Evolutionary conservation across 129 eudicot genomes (phyloP), one percentile per base, ranked within the genome.

Genomic region (Logfia minima): DNA sequence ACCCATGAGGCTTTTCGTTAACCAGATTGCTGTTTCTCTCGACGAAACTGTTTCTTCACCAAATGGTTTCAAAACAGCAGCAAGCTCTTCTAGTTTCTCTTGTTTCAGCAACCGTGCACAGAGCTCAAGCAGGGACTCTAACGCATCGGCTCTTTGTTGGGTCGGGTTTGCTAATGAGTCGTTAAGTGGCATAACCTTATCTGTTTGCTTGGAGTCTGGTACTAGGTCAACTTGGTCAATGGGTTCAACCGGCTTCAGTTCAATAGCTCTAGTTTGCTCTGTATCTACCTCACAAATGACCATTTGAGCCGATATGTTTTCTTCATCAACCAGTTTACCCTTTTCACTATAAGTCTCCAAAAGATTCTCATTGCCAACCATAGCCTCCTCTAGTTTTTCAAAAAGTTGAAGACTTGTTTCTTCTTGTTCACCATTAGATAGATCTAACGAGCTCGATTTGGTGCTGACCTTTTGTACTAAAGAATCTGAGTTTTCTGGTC

Each of bases 21-120:
- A 80, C 99, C 99, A 95, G 26, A 95, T 95, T 71, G 99, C 97
- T 6, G 97, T 95, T 84, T 95, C 99, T 81, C 99, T 82, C 0
- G 99, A 95, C n/a, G 99, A 95, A 19, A 91, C 96, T 5, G 84
- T 66, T 19, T 95, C 97, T 75, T 95, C 97, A 9, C 99, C 97
- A 80, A 95, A 95, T 22, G 97, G 96, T 82, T 85, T 89, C 56
- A 95, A 79, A 81, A 95, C 90, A 29, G 96, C 99, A 0, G 90
- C 92, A 29, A 95, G 96, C 79, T 95, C 97, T 43, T 91, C 99
- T 2, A 89, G 84, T 67, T 86, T 91, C 74, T 86, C 88, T 82
- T 91, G 96, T 81, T 88, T 91, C 16, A 92, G 90, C 74, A 95
- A 71, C 16, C 94, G 81, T 14, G 99, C 97, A 79, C 97, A 95